Base-by-base conservation (phyloP, 2,329 filamentous ascomycete species). In the Aspergillus melleus region DNA sequence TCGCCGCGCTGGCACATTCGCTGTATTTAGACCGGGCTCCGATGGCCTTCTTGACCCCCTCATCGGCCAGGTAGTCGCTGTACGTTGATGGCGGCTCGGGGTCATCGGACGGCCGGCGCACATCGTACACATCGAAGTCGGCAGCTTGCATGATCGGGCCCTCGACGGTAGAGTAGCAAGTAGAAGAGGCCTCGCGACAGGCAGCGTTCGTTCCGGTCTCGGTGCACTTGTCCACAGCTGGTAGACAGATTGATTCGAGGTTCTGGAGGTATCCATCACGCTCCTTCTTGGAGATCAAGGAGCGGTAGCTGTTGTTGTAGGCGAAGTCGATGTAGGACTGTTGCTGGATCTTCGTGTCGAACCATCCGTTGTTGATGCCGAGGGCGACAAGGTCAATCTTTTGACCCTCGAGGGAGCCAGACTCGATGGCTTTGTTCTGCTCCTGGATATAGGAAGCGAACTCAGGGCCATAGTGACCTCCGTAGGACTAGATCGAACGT, bases 311-410 rank as follows among this genome's bases (percentile, higher is more conserved):
- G 66, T 83, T 84, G 64, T 81, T 80, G 64, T 76, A 76, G 9
- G 77, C 76, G 57, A 78, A 82, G 19, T 77, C 74, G 6, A 80
- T 72, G 61, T 81, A 80, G 3, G 74, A 69, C 6, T 79, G 76
- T 55, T 79, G 77, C 61, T 82, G 79, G 2, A 73, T 68, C 14
- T 70, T 68, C 9, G 77, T 72, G 63, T 87, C 84, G 59, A 84
- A 79, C 75, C 82, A 85, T 26, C 82, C 83, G 66, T 86, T 86
- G 72, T 85, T 82, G 61, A 87, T 79, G 14, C 83, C 81, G 8
- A 87, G 75, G 0, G 83, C 80, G 6, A 83, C 76, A n/a, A 86
- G 75, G 47, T 80, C 78, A 54, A 84, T 78, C 51, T 77, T 76
- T 52, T 79, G 72, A 16, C 77, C 78, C 16, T 73, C 68, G 4